Evolutionary conservation across 345 rosid genomes (phyloP), one percentile per base, ranked within the genome.

Genomic region (Dipteronia sinensis): DNA sequence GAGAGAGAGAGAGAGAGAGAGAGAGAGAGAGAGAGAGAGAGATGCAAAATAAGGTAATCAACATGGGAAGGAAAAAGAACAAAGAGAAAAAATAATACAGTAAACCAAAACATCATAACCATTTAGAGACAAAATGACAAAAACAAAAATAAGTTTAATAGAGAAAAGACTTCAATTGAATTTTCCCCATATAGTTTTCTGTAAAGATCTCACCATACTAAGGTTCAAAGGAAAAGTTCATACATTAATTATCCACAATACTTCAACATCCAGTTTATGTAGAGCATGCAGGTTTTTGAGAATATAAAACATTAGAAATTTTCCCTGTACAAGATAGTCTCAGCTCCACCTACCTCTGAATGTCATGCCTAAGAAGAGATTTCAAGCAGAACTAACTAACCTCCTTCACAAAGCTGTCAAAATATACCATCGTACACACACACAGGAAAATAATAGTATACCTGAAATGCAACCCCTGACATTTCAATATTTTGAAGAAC

Each of bases 21-120:
- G 74, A 29, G 64, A 68, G 72, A 71, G 23, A 31, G 74, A 29
- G 64, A 68, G 72, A 29, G 64, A 68, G 72, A 44, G 31, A 44
- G 56, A 44, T 4, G 56, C 49, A 66, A 67, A 42, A 67, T 42
- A 4, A 67, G 29, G 56, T 42, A 40, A 40, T 19, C 10, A n/a
- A 46, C 73, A 69, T 47, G 53, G 58, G 20, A 44, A 22, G 27
- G 12, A 20, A 70, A 25, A 15, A 46, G 13, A 46, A 10, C 12
- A 46, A 68, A 12, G 29, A 10, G 31, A 16, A 69, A 47, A 27
- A 47, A 23, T 25, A 49, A 16, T 20, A 23, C 15, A 22, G 44
- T 25, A 27, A 27, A 27, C 23, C 4, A 71, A 7, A 53, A 51
- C 4, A 27, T 71, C 42, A 71, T 51, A 23, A 71, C 22, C 20